A percentile compares a stretch with the other conserved stretches of the same genome.
Evolutionary conservation across 306 rosid genomes (phyloP).

Genomic region (Cucumis hystrix): DNA sequence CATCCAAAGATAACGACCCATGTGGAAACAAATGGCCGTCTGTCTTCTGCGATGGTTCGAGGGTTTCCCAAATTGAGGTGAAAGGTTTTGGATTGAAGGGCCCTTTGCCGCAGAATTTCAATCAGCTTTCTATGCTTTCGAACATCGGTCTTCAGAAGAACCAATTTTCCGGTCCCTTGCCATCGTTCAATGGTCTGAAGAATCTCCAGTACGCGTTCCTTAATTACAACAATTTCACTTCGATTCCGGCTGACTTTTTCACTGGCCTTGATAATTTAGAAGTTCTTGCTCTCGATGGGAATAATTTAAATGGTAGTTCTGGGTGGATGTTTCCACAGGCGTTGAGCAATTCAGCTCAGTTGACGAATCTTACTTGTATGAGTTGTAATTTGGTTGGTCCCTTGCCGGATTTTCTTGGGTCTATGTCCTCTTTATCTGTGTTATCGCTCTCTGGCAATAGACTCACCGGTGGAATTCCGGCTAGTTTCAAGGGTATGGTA

Average conservation of each 20-base stretch:
- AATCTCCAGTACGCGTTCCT: slow-evolving; percentile 33
- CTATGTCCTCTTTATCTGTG: slow-evolving; percentile 40
- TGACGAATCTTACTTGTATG: slow-evolving; percentile 51
- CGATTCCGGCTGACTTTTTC: slow-evolving; percentile 71
- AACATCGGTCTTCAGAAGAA: slow-evolving; percentile 78
- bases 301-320: slow-evolving; percentile 32
- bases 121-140: slow-evolving; percentile 45
- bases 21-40: slow-evolving; percentile 51
- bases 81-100: slow-evolving; percentile 49
- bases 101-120: slow-evolving; percentile 51
- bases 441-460: slow-evolving; percentile 49
- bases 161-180: slow-evolving; percentile 44
- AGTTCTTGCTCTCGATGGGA: slow-evolving; percentile 59
- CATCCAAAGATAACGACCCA: slow-evolving; percentile 46
- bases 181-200: slow-evolving; percentile 45
- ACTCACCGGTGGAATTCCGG: slow-evolving; percentile 45
- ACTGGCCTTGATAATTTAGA: slow-evolving; percentile 43
- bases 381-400: slow-evolving; percentile 62
- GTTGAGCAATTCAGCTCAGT: slow-evolving; percentile 31
- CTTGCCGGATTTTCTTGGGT: slow-evolving; percentile 58
- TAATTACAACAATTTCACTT: slow-evolving; percentile 54
- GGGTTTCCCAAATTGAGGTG: slow-evolving; percentile 71
- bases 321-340: slow-evolving; percentile 63
- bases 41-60: slow-evolving; percentile 38
- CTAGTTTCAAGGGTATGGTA: slow-evolving; percentile 12